Conservation (phyloP, 1,139 yeast genomes). For the Diutina scorzettiae region DNA sequence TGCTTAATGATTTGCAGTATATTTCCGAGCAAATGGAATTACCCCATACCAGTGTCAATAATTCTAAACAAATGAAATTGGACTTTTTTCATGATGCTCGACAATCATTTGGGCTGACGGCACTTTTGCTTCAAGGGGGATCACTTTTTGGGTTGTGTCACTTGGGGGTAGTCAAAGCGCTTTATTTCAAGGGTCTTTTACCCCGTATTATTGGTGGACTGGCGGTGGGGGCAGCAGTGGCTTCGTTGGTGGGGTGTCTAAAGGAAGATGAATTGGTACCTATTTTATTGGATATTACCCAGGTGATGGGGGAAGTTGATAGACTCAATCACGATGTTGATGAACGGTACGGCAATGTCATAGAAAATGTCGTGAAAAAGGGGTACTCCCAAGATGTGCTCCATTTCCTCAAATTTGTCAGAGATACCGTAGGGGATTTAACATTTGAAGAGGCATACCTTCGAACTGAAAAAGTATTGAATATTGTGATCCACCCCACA, state of each 20-base stretch:
- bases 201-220: slow-evolving; percentile 89
- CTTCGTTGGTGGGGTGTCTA: slow-evolving; percentile 68
- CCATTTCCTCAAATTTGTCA: slow-evolving; percentile 66
- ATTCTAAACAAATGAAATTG: slow-evolving; percentile 49
- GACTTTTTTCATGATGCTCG: slow-evolving; percentile 87
- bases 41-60: slow-evolving; percentile 22
- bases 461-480: slow-evolving; percentile 71
- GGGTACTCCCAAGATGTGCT: slow-evolving; percentile 82
- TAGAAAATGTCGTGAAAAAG: slow-evolving; percentile 54
- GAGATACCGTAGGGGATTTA: slow-evolving; percentile 65
- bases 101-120: slow-evolving; percentile 84
- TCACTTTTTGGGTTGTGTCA: slow-evolving; percentile 89
- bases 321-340: slow-evolving; percentile 44
- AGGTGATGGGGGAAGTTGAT: slow-evolving; percentile 40
- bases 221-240: slow-evolving; percentile 90
- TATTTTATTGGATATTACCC: slow-evolving; percentile 33
- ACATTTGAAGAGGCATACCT: slow-evolving; percentile 92
- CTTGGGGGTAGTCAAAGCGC: slow-evolving; percentile 78
- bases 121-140: slow-evolving; percentile 86
- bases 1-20: slow-evolving; percentile 54
- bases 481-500: slow-evolving; percentile 84
- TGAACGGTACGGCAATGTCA: slow-evolving; percentile 51
- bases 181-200: slow-evolving; percentile 58
- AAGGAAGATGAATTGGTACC: slow-evolving; percentile 44
- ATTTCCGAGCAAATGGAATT: slow-evolving; percentile 26